A percentile compares a stretch with the other conserved stretches of the same genome.
These are phyloP conservation scores for Oryza coarctata DNA, from an alignment of 176 grass and related monocot species.

Conservation along the genomic window DNA sequence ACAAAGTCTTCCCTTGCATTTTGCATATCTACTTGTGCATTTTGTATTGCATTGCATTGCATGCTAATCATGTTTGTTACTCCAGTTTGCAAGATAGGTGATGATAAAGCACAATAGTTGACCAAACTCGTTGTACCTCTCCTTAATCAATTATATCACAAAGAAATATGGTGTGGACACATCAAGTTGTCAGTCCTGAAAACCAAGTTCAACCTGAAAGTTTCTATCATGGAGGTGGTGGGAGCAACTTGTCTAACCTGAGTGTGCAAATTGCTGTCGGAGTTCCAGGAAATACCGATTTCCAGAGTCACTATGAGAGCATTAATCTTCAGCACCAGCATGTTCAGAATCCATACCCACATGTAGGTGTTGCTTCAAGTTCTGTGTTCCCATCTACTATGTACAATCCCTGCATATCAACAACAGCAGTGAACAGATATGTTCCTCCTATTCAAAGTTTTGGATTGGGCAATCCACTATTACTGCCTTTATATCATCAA, in stretches of 20 bases:
- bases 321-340: constrained; percentile 43
- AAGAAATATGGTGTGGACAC: constrained; percentile 48
- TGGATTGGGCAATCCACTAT: constrained; percentile 37
- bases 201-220: constrained; percentile 41
- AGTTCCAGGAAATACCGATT: constrained; percentile 42
- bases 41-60: constrained; percentile 15
- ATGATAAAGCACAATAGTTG: constrained; percentile 46
- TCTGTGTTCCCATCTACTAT: constrained; percentile 32
- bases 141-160: constrained; percentile 38
- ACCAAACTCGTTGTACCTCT: constrained; percentile 9
- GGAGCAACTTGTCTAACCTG: constrained; percentile 29
- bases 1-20: not conserved
- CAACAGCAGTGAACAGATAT: constrained; percentile 40
- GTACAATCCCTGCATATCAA: constrained; percentile 42
- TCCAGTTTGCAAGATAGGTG: constrained; percentile 35
- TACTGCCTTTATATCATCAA: constrained; percentile 40
- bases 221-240: constrained; percentile 37
- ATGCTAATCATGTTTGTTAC: constrained; percentile 35
- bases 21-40: constrained; percentile 18
- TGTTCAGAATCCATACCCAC: constrained; percentile 41
- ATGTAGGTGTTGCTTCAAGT: constrained; percentile 25
- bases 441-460: constrained; percentile 37
- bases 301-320: constrained; percentile 26
- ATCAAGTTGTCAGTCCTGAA: constrained; percentile 43
- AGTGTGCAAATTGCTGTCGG: constrained; percentile 32